Base-by-base conservation (phyloP, 768 basidiomycete species). In the Suillus sp. region DNA sequence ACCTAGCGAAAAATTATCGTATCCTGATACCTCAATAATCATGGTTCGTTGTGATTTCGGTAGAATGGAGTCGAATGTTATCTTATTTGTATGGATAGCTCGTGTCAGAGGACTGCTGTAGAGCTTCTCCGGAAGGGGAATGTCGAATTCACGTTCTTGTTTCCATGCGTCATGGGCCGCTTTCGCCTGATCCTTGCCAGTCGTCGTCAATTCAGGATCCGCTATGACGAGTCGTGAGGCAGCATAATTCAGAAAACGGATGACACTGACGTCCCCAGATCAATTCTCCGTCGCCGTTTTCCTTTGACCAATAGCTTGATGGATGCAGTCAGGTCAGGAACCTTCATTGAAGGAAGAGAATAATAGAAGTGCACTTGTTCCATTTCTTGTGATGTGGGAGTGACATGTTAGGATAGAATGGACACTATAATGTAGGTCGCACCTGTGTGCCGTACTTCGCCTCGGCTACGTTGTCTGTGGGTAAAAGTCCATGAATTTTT, bases 251-350 rank as follows among this genome's bases (percentile, higher is more conserved):
- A 51, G 30, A 64, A 47, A 48, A 45, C 22, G 16, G 48, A 53
- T 55, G 35, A 34, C 20, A 83, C 89, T 67, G 68, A 89, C 89
- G 91, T 32, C 92, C 92, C 91, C 91, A 93, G 1, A 75, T 75
- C 4, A 91, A 74, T 59, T 89, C 82, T 14, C 78, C 87, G 65
- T 93, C 88, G 0, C 86, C 87, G 55, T 89, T 74, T 10, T 86
- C 70, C 67, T 81, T 86, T 2, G 87, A 81, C 85, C 85, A 91
- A 66, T 87, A 71, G 13, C 90, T 90, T 60, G 18, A 58, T 25
- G 18, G 30, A 42, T 63, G 25, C 57, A 51, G 32, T 20, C 7
- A 47, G 27, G 30, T 20, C 8, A 50, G 27, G 34, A 13, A 22
- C 34, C 14, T 48, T 43, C 37, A n/a, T 16, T 18, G 6, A 30